Evolutionary conservation across 176 grass and related monocot species (phyloP), one percentile per base, ranked within the genome.

Genomic region (Urochloa ruziziensis): DNA sequence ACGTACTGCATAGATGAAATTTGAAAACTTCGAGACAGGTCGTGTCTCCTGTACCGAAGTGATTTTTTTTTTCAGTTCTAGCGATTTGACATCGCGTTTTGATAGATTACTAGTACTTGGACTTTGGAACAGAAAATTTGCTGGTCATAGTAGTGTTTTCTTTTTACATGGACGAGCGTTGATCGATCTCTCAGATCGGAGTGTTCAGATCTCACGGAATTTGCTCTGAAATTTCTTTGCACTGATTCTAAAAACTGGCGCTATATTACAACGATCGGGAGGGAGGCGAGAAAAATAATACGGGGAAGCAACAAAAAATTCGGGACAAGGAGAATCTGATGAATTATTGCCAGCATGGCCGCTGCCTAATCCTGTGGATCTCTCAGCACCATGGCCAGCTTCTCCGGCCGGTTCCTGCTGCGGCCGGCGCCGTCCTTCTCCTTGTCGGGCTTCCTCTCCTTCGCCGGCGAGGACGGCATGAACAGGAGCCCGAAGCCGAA

Each of bases 401-500:
- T 90, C 83, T 78, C 58, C 83, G 83, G 79, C 83, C 73, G 30
- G 79, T 19, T 86, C 73, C 83, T 83, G n/a, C n/a, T n/a, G 65
- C 79, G 88, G 23, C 79, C 57, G 0, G 19, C 73, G 35, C 4
- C 72, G 47, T 51, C 82, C 53, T 66, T 90, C 47, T 90, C 83
- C 84, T 27, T 64, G 77, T 90, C 79, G 11, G 54, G 1, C 30
- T 51, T 82, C 58, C 14, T 90, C 48, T 90, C 84, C 79, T 90
- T 82, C 23, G 56, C n/a, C n/a, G 89, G 85, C 53, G 85, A 80
- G 7, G 70, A 43, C 24, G 89, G 85, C 62, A 79, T 70, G 85
- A 91, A 91, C 18, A 87, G 75, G 7, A 87, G 76, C 0, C 89
- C 81, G 81, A 91, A 91, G 3, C 87, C 92, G 29, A 90, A 90